phyloP scores from a whole-genome alignment of 495 filamentous ascomycete species.

The Penicillium argentinense region DNA sequence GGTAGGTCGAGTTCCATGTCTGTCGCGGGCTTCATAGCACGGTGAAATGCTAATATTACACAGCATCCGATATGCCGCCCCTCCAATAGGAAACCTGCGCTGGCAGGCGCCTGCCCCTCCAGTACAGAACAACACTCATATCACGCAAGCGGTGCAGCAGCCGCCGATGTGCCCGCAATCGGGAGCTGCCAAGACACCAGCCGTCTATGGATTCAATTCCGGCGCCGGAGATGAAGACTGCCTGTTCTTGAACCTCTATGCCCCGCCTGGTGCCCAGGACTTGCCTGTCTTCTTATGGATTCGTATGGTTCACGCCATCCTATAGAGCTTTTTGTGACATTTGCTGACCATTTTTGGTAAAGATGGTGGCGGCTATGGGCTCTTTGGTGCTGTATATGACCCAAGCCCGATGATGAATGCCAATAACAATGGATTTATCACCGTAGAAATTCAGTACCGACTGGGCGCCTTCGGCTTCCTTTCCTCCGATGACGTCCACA shows the following conservation, averaged over 20 bases:
- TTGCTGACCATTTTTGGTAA: not conserved
- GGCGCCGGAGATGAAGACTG: slow-evolving; percentile 57
- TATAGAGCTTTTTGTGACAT: not conserved
- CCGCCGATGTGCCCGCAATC: slow-evolving; percentile 18
- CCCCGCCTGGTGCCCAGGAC: slow-evolving; percentile 49
- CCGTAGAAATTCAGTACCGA: slow-evolving; percentile 15
- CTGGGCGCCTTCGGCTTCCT: slow-evolving; percentile 18
- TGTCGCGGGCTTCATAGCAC: not conserved
- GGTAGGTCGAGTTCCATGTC: slow-evolving; percentile 15
- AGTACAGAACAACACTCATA: slow-evolving; percentile 3
- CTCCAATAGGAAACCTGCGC: slow-evolving; percentile 34
- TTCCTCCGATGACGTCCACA: slow-evolving; percentile 9
- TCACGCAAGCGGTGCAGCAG: slow-evolving; percentile 9
- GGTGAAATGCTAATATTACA: too few species aligned
- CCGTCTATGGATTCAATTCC: slow-evolving; percentile 12
- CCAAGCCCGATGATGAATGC: slow-evolving; percentile 10
- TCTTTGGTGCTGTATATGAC: slow-evolving; percentile 11
- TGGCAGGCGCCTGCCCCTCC: slow-evolving; percentile 36
- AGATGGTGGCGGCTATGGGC: slow-evolving; percentile 14
- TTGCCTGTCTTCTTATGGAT: slow-evolving; percentile 12
- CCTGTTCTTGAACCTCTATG: slow-evolving; percentile 66
- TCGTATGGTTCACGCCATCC: slow-evolving; percentile 3
- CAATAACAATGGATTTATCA: slow-evolving; percentile 9
- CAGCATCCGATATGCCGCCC: slow-evolving; percentile 39
- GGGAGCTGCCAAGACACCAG: slow-evolving; percentile 9